Evolutionary conservation across 148 eudicot species (phyloP).

Genomic region (Suaeda aralocaspica): DNA sequence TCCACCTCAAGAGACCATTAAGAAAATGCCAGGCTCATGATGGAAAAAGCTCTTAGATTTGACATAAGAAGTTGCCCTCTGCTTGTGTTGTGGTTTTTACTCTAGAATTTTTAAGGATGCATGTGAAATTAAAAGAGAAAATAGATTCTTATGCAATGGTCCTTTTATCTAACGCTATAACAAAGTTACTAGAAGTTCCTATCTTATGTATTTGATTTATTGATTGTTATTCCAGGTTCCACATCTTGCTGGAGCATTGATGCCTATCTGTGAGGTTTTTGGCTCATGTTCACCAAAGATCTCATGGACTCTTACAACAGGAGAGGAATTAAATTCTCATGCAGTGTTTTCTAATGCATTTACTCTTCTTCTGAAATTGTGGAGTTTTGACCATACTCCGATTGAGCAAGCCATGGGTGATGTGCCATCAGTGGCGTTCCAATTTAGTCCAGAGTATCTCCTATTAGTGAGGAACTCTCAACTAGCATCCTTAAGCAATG

Average conservation of each 20-base stretch:
- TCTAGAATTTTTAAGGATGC: too few species aligned
- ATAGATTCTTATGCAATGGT: too few species aligned
- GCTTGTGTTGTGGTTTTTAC: too few species aligned
- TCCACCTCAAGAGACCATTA: not conserved
- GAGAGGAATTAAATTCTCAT: slow-evolving; percentile 71
- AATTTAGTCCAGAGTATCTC: slow-evolving; percentile 79
- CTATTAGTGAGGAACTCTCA: slow-evolving; percentile 71
- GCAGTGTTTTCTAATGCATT: slow-evolving; percentile 91
- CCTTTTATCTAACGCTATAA: too few species aligned
- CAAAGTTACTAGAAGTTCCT: not conserved
- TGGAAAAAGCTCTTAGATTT: not conserved
- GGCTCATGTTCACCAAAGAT: slow-evolving; percentile 76
- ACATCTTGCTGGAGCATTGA: slow-evolving; percentile 92
- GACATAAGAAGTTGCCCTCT: not conserved
- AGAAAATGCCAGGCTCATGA: not conserved
- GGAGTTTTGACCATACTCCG: slow-evolving; percentile 92
- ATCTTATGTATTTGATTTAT: slow-evolving; percentile 9
- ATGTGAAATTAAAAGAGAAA: too few species aligned
- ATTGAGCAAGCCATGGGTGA: slow-evolving; percentile 63
- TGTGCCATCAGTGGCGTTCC: slow-evolving; percentile 67
- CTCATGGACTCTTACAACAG: slow-evolving; percentile 60
- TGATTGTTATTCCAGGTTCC: slow-evolving; percentile 62
- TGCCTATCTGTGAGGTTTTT: slow-evolving; percentile 92
- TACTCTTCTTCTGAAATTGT: slow-evolving; percentile 70
- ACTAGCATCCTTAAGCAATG: slow-evolving; percentile 43